Base-by-base conservation (phyloP, 371 early-diverging fungal genomes). In the Enterocytospora artemiae region DNA sequence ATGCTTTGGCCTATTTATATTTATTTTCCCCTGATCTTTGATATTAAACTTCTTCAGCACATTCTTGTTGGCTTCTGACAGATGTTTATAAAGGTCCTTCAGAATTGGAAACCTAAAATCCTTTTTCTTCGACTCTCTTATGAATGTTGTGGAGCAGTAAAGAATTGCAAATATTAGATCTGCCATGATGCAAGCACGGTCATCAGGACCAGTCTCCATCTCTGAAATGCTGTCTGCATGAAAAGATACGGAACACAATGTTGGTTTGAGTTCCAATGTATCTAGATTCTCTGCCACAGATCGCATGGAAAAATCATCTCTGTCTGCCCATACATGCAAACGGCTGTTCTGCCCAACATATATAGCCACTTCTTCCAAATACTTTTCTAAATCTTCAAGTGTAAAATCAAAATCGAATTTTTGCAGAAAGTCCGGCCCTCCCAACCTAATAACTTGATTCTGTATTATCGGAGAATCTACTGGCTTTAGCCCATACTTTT, bases 151-250 rank as follows among this genome's bases (percentile, higher is more conserved):
- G 27, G 58, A 48, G 2, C 41, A 37, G 57, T 72, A 69, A 12
- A 72, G 44, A 32, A 72, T 36, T 20, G 64, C 63, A 59, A 72
- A 72, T n/a, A 72, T 37, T 14, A 72, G 39, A 31, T 72, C 72
- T 30, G 22, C 39, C 5, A 63, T 24, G 20, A 18, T n/a, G n/a
- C n/a, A n/a, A n/a, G n/a, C n/a, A n/a, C n/a, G n/a, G n/a, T n/a
- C n/a, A n/a, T 37, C 34, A 20, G 55, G 43, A 2, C n/a, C 22
- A 4, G 43, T 55, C 1, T n/a, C n/a, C 5, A 27, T 20, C 24
- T 39, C 39, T 39, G 43, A 24, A 1, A 43, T 28, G 34, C 43
- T 34, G 5, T 39, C 24, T 1, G 18, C 25, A 1, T 33, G 27
- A 7, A 55, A 30, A 34, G 43, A 36, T 1, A 27, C 22, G n/a